A percentile compares a stretch with the other conserved stretches of the same genome.
phyloP scores from a whole-genome alignment of 2,329 filamentous ascomycete species.

The Penicillium hordei region DNA sequence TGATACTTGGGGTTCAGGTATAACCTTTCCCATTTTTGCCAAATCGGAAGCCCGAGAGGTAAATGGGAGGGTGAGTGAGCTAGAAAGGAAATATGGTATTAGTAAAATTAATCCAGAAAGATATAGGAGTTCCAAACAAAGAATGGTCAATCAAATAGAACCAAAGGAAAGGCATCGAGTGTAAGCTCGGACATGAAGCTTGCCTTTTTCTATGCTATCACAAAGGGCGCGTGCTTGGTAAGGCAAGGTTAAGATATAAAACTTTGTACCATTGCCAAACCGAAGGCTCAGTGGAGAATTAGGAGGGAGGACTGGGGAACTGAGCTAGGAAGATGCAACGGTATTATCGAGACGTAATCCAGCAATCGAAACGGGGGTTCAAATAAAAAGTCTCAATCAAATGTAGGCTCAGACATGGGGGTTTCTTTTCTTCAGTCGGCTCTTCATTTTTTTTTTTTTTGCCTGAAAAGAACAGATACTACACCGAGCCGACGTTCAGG shows the following conservation, averaged over 20 bases:
- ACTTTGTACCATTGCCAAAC: no score
- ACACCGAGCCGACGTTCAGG: neutral
- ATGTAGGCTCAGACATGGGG: neutral
- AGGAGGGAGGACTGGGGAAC: neutral
- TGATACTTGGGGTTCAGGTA: neutral
- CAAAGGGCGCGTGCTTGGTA: no score
- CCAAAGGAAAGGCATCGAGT: no score
- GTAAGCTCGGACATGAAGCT: no score
- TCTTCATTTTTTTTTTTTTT: neutral
- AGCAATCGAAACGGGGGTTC: no score
- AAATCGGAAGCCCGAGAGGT: no score
- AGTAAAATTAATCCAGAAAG: no score
- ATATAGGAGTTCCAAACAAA: no score
- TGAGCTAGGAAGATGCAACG: neutral
- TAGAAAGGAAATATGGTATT: no score
- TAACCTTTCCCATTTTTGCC: neutral
- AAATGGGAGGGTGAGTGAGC: neutral
- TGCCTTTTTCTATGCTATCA: no score
- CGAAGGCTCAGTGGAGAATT: neutral
- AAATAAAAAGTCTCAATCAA: neutral
- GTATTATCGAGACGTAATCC: neutral
- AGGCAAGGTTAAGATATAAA: no score
- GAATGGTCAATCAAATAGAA: no score
- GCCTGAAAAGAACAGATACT: neutral
- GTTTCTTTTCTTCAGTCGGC: neutral